phyloP scores from a whole-genome alignment of 2,329 filamentous ascomycete species.

The Pseudopyricularia cyperi region DNA sequence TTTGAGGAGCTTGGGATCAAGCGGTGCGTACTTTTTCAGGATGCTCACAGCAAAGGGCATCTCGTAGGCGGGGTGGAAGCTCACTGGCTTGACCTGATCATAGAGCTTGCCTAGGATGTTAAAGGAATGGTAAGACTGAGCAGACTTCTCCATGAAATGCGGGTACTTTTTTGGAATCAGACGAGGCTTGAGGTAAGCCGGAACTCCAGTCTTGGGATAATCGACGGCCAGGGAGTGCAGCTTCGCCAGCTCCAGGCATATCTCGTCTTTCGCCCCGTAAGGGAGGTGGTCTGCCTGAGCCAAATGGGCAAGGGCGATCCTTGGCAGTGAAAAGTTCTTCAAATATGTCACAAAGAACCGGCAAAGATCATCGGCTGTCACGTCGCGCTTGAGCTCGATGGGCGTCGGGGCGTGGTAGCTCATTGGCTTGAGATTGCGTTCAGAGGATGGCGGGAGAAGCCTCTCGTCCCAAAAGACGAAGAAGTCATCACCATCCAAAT shows the following conservation, averaged over 20 bases:
- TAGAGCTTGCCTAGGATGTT: slow-evolving; percentile 73
- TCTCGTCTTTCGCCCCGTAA: slow-evolving; percentile 51
- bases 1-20: slow-evolving; percentile 32
- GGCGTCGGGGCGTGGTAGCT: slow-evolving; percentile 52
- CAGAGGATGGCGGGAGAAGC: slow-evolving; percentile 47
- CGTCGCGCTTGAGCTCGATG: slow-evolving; percentile 41
- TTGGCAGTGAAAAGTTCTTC: slow-evolving; percentile 72
- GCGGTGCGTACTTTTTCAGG: slow-evolving; percentile 38
- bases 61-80: slow-evolving; percentile 62
- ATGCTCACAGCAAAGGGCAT: slow-evolving; percentile 66
- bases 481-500: slow-evolving; percentile 92
- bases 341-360: slow-evolving; percentile 87
- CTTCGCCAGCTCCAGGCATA: slow-evolving; percentile 61
- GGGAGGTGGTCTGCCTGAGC: slow-evolving; percentile 55
- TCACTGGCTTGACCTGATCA: slow-evolving; percentile 53
- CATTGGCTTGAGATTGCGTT: slow-evolving; percentile 67
- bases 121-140: slow-evolving; percentile 48
- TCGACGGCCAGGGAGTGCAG: slow-evolving; percentile 89
- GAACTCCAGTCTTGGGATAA: slow-evolving; percentile 79
- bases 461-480: slow-evolving; percentile 81
- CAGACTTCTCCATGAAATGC: slow-evolving; percentile 74
- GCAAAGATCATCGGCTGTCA: slow-evolving; percentile 61
- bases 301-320: slow-evolving; percentile 73
- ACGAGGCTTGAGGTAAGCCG: slow-evolving; percentile 49
- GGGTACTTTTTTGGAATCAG: slow-evolving; percentile 57